Base-by-base conservation (phyloP, 2,329 filamentous ascomycete genomes). In the Zopfia rhizophila region DNA sequence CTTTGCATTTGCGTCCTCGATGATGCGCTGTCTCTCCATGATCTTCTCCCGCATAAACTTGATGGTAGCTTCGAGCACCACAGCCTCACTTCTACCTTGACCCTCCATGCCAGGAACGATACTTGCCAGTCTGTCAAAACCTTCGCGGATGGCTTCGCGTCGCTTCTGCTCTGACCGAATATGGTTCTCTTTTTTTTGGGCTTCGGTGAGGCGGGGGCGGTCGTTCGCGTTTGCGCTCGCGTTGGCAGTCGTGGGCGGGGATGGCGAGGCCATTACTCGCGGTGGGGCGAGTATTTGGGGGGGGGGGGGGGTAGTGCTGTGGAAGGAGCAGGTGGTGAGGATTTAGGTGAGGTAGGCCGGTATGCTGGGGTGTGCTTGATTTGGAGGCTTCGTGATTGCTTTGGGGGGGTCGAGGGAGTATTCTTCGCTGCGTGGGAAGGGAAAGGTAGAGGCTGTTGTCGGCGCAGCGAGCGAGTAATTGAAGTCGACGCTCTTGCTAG, bases 91-190 rank as follows among this genome's bases (percentile, higher is more conserved):
- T 32, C 91, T 85, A 1, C 89, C 91, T 63, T 92, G 88, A 1
- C 91, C 91, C 60, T 90, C 83, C 40, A 95, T 79, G 0, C 89
- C 90, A 0, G 91, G 91, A 1, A 96, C 90, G 22, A 95, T 80
- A 40, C 86, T 83, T 12, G 89, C 89, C 18, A 96, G 81, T 23
- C 86, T 82, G 69, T 96, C 90, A 68, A 95, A 96, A 45, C 89
- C 90, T 47, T 90, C 85, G 33, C 91, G 82, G 56, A 96, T 96
- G 11, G 88, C 89, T 45, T 85, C 82, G 31, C 86, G 83, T 24
- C 86, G 83, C 71, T 88, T 84, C 62, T 83, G 80, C 67, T 85
- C 82, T 4, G 85, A 88, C 17, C 83, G 82, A 58, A 89, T 89
- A 72, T 89, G 87, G 65, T 90, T 89, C 61, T 82, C 82, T 68